Evolutionary conservation across 2,329 filamentous ascomycete genomes (phyloP), one percentile per base, ranked within the genome.

Genomic region (Fusarium poae): DNA sequence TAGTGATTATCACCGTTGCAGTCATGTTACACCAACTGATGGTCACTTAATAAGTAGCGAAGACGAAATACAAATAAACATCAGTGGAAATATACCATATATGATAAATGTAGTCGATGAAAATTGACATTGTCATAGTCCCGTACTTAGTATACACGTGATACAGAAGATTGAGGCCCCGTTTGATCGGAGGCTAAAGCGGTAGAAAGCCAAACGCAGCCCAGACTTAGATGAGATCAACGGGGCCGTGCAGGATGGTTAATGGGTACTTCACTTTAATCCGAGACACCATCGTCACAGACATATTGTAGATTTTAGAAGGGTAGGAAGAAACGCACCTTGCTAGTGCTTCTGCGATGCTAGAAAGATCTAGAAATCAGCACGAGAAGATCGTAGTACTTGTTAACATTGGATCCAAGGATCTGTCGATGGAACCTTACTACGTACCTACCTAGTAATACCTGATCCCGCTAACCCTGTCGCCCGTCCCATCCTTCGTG

Each of bases 401-500:
- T 16, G 16, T 39, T 34, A 35, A 51, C 34, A 21, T 39, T 21
- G n/a, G 59, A 51, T 11, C 18, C 42, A 48, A 61, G 32, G 50
- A 37, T 65, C 58, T 53, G 49, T 25, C 55, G 40, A 68, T 65
- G 53, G 53, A 56, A 39, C 59, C 40, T 21, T 15, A 42, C 39
- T 42, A 42, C 39, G 20, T 42, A 21, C 20, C 8, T 16, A 21
- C 20, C 8, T 16, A 25, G 4, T 25, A 27, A 27, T 27, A 27
- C 13, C 23, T 20, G 15, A 45, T n/a, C 42, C 18, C 27, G 18
- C 42, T 45, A 25, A 29, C 42, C 43, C n/a, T 45, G 43, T 45
- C n/a, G 12, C 62, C 46, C 62, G 49, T 35, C 34, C 62, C 57
- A 67, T 57, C 37, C 67, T 56, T 70, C 58, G 62, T 67, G 57